Evolutionary conservation across 441 rosid species (phyloP), one percentile per base, ranked within the genome.

Genomic region (Capsella rubella): DNA sequence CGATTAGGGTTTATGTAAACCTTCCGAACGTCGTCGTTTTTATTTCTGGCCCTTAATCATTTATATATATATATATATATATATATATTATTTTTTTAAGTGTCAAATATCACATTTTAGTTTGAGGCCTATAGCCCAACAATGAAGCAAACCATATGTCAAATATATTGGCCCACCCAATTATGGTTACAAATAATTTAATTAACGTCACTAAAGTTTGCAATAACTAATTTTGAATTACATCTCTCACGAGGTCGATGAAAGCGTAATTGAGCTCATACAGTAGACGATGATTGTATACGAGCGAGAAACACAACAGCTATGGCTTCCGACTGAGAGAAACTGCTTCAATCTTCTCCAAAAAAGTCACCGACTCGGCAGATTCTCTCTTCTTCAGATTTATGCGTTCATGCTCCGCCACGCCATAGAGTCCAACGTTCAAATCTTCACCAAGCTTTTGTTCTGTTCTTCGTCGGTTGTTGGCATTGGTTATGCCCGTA

Each of bases 371-470:
- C 58, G 59, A 10, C 40, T 37, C 16, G 65, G 81, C 10, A 84
- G 67, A 62, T 13, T 47, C 58, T 40, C 79, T 49, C 86, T 89
- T 51, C 79, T 84, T 40, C 91, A 82, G 74, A 83, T 85, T 78
- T 93, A 90, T 49, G 90, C 90, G 47, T 80, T 84, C 74, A 89
- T 92, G 80, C 82, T 92, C 51, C 85, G 82, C 3, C 81, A 83
- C 73, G 73, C 92, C 75, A 21, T 86, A 3, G 88, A 84, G 18
- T 63, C 83, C 63, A 90, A 92, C 64, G 75, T 79, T 72, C 84
- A 80, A 45, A 78, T 90, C 69, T 73, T 90, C 79, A 82, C 95
- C 16, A 87, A 89, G 64, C 73, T 92, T 76, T 78, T 90, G 55
- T 12, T 43, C 49, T 28, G 73, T 8, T 85, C 83, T 43, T 81